These are phyloP conservation scores for Penicillium frequentans DNA, from an alignment of 2,329 filamentous ascomycete species.

Conservation along the genomic window DNA sequence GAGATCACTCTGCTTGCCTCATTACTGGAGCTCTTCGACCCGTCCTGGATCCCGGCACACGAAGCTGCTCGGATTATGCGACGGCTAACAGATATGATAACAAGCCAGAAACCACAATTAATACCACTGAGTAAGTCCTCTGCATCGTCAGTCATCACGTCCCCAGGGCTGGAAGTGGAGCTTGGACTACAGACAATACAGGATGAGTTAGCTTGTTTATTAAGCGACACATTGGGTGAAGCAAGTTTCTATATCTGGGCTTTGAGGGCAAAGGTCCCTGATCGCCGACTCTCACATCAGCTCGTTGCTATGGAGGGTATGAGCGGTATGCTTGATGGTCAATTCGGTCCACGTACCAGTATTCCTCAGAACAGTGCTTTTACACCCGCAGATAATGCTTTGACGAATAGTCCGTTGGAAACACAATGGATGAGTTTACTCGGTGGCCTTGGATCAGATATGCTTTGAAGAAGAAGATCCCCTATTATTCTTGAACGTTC, in stretches of 20 bases:
- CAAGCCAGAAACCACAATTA: background rate
- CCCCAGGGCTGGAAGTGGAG: background rate
- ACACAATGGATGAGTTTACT: conserved; percentile 10
- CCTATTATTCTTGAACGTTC: too few species aligned
- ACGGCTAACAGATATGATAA: background rate
- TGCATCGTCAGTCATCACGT: background rate
- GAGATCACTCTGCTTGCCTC: background rate
- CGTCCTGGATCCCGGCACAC: background rate
- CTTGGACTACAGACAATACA: background rate
- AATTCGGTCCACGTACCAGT: background rate
- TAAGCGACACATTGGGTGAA: background rate
- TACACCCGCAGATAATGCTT: background rate
- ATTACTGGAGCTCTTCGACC: background rate
- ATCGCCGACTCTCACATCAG: background rate
- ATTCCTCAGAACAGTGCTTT: background rate
- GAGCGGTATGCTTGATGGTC: background rate
- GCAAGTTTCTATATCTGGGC: conserved; percentile 2
- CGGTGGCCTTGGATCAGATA: conserved; percentile 12
- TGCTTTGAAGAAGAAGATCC: too few species aligned
- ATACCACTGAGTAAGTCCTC: background rate
- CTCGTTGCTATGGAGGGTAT: background rate
- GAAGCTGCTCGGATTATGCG: background rate
- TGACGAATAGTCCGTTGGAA: background rate
- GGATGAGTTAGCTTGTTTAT: background rate
- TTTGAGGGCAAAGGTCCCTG: background rate